Conservation (phyloP, 1,284 basidiomycete genomes). For the Sparassis latifolia region DNA sequence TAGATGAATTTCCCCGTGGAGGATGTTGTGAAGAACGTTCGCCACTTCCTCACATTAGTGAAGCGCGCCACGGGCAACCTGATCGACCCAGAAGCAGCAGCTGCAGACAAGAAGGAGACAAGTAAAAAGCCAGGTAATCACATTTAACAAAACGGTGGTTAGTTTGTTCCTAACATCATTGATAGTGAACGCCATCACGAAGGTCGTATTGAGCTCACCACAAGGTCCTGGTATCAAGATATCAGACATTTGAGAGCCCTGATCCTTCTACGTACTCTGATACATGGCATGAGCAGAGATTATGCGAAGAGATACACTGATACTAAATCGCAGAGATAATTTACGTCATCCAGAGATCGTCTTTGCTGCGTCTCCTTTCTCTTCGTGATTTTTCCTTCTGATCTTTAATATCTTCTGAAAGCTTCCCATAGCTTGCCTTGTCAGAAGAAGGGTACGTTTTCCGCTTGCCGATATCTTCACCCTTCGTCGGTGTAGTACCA, state of each 20-base stretch:
- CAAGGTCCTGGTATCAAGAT: constrained; percentile 84
- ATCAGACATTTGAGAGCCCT: constrained; percentile 31
- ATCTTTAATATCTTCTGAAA: constrained; percentile 35
- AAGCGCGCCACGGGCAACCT: constrained; percentile 69
- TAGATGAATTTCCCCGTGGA: constrained; percentile 71
- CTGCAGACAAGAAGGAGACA: constrained; percentile 26
- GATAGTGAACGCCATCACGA: constrained; percentile 65
- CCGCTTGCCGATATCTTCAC: constrained; percentile 55
- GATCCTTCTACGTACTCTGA: no score
- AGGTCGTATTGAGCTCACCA: constrained; percentile 78
- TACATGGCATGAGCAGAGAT: no score
- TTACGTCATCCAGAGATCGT: no score
- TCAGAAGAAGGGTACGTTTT: constrained; percentile 12
- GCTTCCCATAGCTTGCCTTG: constrained; percentile 31
- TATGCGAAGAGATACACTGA: no score
- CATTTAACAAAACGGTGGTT: not conserved
- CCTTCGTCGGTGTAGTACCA: constrained; percentile 22
- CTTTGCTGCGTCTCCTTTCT: no score
- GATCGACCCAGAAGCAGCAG: constrained; percentile 33
- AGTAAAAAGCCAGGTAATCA: constrained; percentile 31
- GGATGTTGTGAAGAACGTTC: constrained; percentile 77
- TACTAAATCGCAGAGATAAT: no score
- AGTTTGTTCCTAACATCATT: not conserved
- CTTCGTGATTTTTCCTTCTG: constrained; percentile 13
- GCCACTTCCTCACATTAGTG: constrained; percentile 74